These are phyloP conservation scores for Phytophthora pistaciae DNA, from an alignment of 352 stramenopile genomes.

Conservation along the genomic window DNA sequence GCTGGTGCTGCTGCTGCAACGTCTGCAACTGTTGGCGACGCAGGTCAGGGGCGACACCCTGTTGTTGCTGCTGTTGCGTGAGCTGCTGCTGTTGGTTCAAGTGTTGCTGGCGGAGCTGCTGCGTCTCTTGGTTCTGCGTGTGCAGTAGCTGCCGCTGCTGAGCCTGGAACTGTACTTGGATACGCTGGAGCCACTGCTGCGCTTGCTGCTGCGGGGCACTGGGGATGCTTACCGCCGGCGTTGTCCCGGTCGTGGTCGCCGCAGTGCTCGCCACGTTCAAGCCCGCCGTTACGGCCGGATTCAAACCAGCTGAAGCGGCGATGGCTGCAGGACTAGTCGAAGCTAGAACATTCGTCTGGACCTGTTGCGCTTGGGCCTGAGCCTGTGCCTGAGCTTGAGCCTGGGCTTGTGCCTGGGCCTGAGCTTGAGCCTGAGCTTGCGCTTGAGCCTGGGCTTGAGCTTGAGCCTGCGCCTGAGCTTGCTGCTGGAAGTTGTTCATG, in stretches of 20 bases:
- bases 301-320: constrained; percentile 36
- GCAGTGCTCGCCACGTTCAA: constrained; percentile 36
- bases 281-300: constrained; percentile 35
- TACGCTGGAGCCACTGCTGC: constrained; percentile 84
- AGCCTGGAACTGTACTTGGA: constrained; percentile 85
- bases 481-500: constrained; percentile 69
- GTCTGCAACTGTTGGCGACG: constrained; percentile 78
- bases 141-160: constrained; percentile 79
- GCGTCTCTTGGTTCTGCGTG: constrained; percentile 81
- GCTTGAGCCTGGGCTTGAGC: constrained; percentile 35
- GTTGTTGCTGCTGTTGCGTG: constrained; percentile 73
- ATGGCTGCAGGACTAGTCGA: constrained; percentile 24
- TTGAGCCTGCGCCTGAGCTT: constrained; percentile 43
- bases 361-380: constrained; percentile 24
- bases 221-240: constrained; percentile 35
- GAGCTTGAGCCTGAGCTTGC: constrained; percentile 27
- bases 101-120: constrained; percentile 81
- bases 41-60: constrained; percentile 65
- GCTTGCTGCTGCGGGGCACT: constrained; percentile 71
- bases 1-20: constrained; percentile 78
- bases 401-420: constrained; percentile 35
- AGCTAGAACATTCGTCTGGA: constrained; percentile 26
- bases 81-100: constrained; percentile 82
- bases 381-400: constrained; percentile 27
- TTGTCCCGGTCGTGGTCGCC: constrained; percentile 30